Base-by-base conservation (phyloP, 306 rosid species). In the Begonia masoniana region DNA sequence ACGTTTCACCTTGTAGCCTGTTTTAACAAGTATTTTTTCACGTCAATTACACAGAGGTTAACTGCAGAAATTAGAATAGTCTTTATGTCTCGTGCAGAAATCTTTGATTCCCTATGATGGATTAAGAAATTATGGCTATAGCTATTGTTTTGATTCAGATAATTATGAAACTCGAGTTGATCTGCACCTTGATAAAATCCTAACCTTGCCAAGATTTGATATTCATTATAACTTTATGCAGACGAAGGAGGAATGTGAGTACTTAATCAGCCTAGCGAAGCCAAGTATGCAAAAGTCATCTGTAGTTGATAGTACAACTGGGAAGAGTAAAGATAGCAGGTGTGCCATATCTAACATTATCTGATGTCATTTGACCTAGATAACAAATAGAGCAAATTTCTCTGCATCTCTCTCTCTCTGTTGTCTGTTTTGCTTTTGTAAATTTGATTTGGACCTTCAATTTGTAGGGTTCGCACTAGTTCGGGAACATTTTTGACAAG, bases 311-410 rank as follows among this genome's bases (percentile, higher is more conserved):
- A 75, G 84, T 47, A 87, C 74, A 66, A 92, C 99, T 35, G 99
- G 96, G 68, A 74, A 92, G 86, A 86, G 96, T 71, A 83, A 48
- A 72, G 99, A 92, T 67, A 87, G 99, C 95, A 83, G 99, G 99
- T 92, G 36, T 55, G 74, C 47, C 42, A 60, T 56, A 58, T 50
- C 59, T 52, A 8, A 4, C 12, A 16, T 63, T 60, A 51, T 43
- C 54, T 17, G 35, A 13, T 56, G 43, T 68, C 51, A 46, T 50
- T 60, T 52, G 42, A 52, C 31, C 52, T 71, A 3, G 45, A 48
- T 68, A 42, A 50, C 59, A 55, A 47, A 36, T 62, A 51, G 52
- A 35, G 59, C 57, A 62, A 48, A 17, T 51, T n/a, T 60, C n/a
- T 24, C 19, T 10, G 47, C 26, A 51, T 56, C 54, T 26, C 45